A percentile compares a stretch with the other conserved stretches of the same genome.
phyloP scores from a whole-genome alignment of 345 rosid species.

The Citrus mangshanensis region DNA sequence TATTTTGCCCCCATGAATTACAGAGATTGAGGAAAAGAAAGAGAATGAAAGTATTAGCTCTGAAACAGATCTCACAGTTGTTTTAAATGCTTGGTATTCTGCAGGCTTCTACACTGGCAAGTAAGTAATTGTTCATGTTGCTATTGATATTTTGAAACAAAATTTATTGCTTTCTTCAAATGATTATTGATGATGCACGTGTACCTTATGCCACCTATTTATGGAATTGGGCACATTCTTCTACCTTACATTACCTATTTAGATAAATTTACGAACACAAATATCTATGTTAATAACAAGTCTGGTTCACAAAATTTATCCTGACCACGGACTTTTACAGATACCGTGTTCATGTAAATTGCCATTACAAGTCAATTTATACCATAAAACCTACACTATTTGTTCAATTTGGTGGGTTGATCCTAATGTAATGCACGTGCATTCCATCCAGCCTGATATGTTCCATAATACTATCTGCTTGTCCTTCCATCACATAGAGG shows the following conservation, averaged over 20 bases:
- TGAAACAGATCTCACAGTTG: slow-evolving; percentile 45
- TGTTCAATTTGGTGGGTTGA: neutral
- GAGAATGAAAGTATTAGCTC: slow-evolving; percentile 23
- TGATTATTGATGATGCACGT: neutral
- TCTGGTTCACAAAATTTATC: neutral
- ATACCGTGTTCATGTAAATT: neutral
- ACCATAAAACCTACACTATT: neutral
- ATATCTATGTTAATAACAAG: neutral
- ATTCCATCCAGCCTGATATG: neutral
- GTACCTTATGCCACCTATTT: neutral
- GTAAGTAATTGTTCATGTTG: slow-evolving; percentile 32
- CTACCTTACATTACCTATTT: too few species aligned
- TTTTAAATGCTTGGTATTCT: slow-evolving; percentile 64
- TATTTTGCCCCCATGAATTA: neutral
- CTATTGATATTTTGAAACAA: neutral
- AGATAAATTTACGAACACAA: neutral
- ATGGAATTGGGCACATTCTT: too few species aligned
- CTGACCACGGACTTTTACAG: neutral
- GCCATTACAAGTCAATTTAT: neutral
- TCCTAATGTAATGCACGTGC: neutral
- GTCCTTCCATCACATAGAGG: neutral
- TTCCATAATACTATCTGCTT: neutral
- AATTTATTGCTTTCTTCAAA: neutral
- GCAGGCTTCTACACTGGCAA: slow-evolving; percentile 65
- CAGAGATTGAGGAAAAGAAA: slow-evolving; percentile 30